Conservation (phyloP, 2,329 filamentous ascomycete genomes). For the Penicillium nordicum region DNA sequence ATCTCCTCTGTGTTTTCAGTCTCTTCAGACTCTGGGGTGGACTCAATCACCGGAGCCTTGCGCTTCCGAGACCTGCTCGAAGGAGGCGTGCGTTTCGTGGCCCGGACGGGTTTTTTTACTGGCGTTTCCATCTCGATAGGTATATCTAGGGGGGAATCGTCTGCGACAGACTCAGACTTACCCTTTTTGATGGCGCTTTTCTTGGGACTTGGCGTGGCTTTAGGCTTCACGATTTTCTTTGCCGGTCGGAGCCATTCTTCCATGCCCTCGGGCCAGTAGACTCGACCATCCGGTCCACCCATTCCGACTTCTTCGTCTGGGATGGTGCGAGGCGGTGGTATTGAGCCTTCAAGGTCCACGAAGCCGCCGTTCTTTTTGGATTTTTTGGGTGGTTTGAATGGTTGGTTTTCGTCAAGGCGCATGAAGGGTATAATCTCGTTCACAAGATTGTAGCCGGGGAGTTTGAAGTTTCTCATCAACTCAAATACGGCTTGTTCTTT, state of each 20-base stretch:
- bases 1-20: constrained; percentile 17
- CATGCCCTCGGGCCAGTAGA: constrained; percentile 88
- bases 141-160: constrained; percentile 1
- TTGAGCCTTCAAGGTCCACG: constrained; percentile 42
- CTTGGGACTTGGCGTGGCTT: constrained; percentile 21
- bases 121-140: constrained; percentile 15
- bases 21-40: constrained; percentile 28
- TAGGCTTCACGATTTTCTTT: constrained; percentile 55
- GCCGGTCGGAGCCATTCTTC: constrained; percentile 84
- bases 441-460: constrained; percentile 74
- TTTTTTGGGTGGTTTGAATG: constrained; percentile 49
- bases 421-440: constrained; percentile 75
- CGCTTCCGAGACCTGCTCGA: constrained; percentile 28
- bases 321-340: constrained; percentile 48
- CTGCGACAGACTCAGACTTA: constrained; percentile 17
- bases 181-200: constrained; percentile 18
- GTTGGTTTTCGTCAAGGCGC: constrained; percentile 70
- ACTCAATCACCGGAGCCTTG: constrained; percentile 27
- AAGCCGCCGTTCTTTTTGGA: constrained; percentile 45
- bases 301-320: constrained; percentile 71
- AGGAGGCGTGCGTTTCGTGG: constrained; percentile 16
- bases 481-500: constrained; percentile 97
- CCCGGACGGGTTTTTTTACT: constrained; percentile 14
- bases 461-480: constrained; percentile 80
- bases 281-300: constrained; percentile 76